Evolutionary conservation across 495 filamentous ascomycete genomes (phyloP), one percentile per base, ranked within the genome.

Genomic region (Glarea lozoyensis): DNA sequence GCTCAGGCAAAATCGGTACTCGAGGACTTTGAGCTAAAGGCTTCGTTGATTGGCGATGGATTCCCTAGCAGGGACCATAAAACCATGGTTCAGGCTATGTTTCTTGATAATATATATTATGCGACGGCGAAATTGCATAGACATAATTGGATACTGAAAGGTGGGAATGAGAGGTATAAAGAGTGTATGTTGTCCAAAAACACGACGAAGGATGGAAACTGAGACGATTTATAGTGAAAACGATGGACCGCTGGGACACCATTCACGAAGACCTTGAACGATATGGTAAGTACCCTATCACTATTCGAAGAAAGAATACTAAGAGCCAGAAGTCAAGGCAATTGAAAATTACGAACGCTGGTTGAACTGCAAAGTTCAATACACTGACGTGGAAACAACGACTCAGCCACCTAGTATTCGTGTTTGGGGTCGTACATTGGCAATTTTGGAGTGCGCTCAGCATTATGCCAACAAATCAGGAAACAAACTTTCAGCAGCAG

Each of bases 91-190:
- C 17, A 44, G 20, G 45, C 17, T 7, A 30, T 50, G 21, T 38
- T 34, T 16, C 15, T 50, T 17, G 52, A 54, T 42, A 45, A 50
- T 34, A 36, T 54, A 31, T 21, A 47, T 6, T 27, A 40, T 33
- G 34, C 42, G 4, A 46, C 46, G 1, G 52, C 42, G 5, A 41
- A 24, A 15, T 27, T 54, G 15, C 43, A 45, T 9, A 40, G 24
- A 17, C 52, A 54, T 30, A 3, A 21, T 20, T 50, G 47, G 47
- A 32, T 47, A 2, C 10, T 47, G 6, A 24, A n/a, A 18, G 39
- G 38, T 22, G 31, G 23, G 15, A 46, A 44, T 12, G 46, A 46
- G 13, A 24, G 27, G n/a, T 54, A 36, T 21, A 43, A 29, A 23
- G 17, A 40, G 4, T 41, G 45, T 53, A 29, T 21, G 45, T 53